Evolutionary conservation across 140 eudicot species (phyloP).

Genomic region (Cichorium intybus): DNA sequence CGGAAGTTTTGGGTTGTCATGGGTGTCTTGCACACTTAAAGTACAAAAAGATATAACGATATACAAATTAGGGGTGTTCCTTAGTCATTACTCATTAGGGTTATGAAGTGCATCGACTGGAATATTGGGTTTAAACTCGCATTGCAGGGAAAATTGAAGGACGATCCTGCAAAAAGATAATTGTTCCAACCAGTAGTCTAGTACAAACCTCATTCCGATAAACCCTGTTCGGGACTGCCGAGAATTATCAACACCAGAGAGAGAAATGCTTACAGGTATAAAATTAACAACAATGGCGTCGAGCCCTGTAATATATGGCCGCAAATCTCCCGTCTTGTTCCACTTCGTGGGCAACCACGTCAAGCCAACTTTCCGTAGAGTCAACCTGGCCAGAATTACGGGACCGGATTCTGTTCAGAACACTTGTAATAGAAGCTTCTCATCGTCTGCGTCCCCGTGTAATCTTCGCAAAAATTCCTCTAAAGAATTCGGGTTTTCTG

Average conservation of each 20-base stretch:
- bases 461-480: background rate
- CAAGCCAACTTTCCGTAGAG: constrained; percentile 12
- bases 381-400: constrained; percentile 9
- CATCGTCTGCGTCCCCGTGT: constrained; percentile 12
- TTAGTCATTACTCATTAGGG: background rate
- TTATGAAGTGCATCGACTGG: background rate
- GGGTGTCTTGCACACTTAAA: too few species aligned
- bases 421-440: constrained; percentile 13
- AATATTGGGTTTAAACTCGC: constrained; percentile 18
- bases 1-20: too few species aligned
- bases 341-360: background rate
- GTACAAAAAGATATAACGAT: too few species aligned
- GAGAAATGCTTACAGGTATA: constrained; percentile 6
- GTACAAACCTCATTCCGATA: constrained; percentile 25
- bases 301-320: constrained; percentile 20
- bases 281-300: constrained; percentile 33
- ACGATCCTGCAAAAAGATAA: background rate
- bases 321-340: constrained; percentile 25
- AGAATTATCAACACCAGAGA: background rate
- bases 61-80: background rate
- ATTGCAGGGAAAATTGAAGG: constrained; percentile 5
- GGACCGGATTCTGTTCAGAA: background rate
- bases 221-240: constrained; percentile 16
- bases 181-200: background rate
- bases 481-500: constrained; percentile 18